Evolutionary conservation across 2,329 filamentous ascomycete species (phyloP), one percentile per base, ranked within the genome.

Genomic region (Lasiodiplodia hormozganensis): DNA sequence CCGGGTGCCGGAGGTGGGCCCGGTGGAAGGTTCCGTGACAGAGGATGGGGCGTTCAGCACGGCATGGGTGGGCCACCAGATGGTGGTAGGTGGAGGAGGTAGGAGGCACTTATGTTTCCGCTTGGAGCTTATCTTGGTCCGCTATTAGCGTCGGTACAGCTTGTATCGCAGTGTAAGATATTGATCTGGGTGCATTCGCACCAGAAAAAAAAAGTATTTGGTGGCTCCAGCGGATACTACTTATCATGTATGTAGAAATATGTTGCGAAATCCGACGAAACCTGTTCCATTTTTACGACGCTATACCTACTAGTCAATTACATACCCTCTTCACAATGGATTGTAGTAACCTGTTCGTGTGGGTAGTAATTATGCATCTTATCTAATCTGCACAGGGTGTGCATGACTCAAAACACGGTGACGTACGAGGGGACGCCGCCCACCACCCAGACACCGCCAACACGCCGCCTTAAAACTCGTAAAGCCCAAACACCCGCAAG

Each of bases 1-100:
- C 68, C 70, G 36, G 31, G 70, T 28, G 71, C 70, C 10, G 67
- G 71, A 18, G 70, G 71, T n/a, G 70, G 71, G 31, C 31, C 69
- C 12, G 68, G 73, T 18, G 69, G 70, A 28, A 43, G 67, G 34
- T 36, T 34, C 60, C 49, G 60, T 66, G 69, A 69, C 60, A 31
- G 69, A 68, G 62, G 65, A 31, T 68, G 65, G 65, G 65, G 65
- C 11, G 40, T 57, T 23, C 65, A 67, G 40, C 53, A 47, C 10
- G 65, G 65, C 6, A 51, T 67, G 53, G 65, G 65, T 14, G 53
- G 65, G n/a, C 65, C 53, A 25, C 53, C 65, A 7, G 53, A 43
- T 12, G 53, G 51, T 10, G 53, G 21, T 14, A 36, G 65, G 25
- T 58, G 65, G 53, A 58, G 65, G 65, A 67, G 65, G 49, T 49